Evolutionary conservation across 257 asterid species (phyloP).

Genomic region (Solanum medicagineum): DNA sequence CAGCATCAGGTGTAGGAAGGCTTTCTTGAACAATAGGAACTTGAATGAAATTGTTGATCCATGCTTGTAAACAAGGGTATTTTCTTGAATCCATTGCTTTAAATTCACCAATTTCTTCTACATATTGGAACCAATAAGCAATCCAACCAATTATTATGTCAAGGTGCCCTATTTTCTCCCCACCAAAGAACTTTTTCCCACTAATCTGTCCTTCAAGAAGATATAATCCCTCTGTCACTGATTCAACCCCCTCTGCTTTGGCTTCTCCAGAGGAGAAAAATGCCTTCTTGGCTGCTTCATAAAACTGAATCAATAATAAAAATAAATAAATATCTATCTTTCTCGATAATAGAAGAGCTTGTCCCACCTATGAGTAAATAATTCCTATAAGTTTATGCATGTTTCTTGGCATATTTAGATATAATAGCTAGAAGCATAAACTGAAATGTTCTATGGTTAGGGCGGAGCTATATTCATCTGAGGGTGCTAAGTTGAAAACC

Average conservation of each 20-base stretch:
- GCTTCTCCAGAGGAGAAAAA: neutral
- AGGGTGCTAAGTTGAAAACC: too few species aligned
- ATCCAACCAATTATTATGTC: conserved; percentile 2
- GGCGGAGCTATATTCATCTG: too few species aligned
- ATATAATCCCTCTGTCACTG: neutral
- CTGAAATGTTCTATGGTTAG: neutral
- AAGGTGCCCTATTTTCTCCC: neutral
- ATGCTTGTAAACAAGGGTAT: neutral
- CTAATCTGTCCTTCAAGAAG: neutral
- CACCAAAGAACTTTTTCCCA: conserved; percentile 1
- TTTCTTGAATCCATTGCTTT: neutral
- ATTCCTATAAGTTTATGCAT: neutral
- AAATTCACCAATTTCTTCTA: neutral
- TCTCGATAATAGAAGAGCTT: too few species aligned
- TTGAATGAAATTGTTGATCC: conserved; percentile 3
- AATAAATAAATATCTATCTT: neutral
- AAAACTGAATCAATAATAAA: neutral
- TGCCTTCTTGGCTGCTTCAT: neutral
- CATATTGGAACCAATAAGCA: neutral
- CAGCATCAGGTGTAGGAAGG: neutral
- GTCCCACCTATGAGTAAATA: neutral
- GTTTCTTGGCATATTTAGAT: too few species aligned
- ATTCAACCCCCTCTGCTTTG: neutral
- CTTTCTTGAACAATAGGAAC: neutral
- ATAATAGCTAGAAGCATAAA: too few species aligned